Evolutionary conservation across 2,329 filamentous ascomycete genomes (phyloP), one percentile per base, ranked within the genome.

Genomic region (Ascochyta lentis): DNA sequence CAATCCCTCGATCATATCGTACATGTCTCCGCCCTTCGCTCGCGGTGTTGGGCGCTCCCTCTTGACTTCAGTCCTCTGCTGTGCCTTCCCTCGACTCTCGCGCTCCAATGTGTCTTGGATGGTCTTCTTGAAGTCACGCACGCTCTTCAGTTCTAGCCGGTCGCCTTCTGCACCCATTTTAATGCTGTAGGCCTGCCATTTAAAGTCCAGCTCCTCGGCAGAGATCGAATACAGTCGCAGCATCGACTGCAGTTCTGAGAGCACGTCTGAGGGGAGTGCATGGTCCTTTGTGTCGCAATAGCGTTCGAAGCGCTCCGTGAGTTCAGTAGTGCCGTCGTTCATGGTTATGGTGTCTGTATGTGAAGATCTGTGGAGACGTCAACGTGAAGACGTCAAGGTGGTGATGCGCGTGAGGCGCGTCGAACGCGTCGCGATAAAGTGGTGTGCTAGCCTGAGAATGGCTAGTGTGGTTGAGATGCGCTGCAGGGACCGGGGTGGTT

Each of bases 151-250:
- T 43, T 89, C 86, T 58, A 91, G 78, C 56, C 83, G 87, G 59
- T 88, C 87, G 54, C 92, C 89, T 53, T 96, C 91, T 43, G 86
- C 80, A 23, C 93, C 91, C 88, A 98, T 92, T 77, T 94, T 96
- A 73, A 99, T 89, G 76, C 90, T 93, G 81, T 97, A 98, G 0
- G 92, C 94, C 76, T 99, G 95, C 95, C 95, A 99, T 83, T 98
- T 98, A 86, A 92, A 97, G 77, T 92, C 97, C 24, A 98, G 82
- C 73, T 98, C 95, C 74, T 98, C 88, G 31, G 88, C 83, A 15
- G 87, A 86, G 58, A 98, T 84, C 43, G 86, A 87, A 77, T 97
- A 91, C 57, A 98, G 82, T 50, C 89, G 87, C 79, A 95, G 84
- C 73, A 96, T 96, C 55, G 92, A 96, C 72, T 89, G 84, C 64